These are phyloP conservation scores for Candida ovalis DNA, from an alignment of 805 yeast species.

Conservation along the genomic window DNA sequence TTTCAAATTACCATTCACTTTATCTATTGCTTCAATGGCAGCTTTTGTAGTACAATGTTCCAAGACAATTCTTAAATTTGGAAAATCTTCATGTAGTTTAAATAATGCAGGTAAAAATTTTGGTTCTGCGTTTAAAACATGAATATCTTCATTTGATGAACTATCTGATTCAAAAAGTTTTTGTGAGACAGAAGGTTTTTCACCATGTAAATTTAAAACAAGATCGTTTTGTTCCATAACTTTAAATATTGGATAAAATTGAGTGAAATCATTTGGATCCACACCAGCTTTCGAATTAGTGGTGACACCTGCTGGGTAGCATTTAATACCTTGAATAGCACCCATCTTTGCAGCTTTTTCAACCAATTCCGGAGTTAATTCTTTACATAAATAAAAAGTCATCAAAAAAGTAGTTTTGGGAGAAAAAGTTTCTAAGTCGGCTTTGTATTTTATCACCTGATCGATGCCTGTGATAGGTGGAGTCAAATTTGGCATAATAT, in stretches of 20 bases:
- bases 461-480: slow-evolving; percentile 87
- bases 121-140: slow-evolving; percentile 91
- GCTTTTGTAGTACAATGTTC: slow-evolving; percentile 95
- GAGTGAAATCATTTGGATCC: slow-evolving; percentile 85
- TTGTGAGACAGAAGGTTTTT: slow-evolving; percentile 63
- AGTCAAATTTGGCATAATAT: slow-evolving; percentile 92
- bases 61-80: slow-evolving; percentile 76
- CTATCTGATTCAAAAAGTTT: slow-evolving; percentile 20
- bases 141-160: slow-evolving; percentile 63
- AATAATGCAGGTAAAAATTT: slow-evolving; percentile 83
- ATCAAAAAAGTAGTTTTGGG: slow-evolving; percentile 86
- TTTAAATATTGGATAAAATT: slow-evolving; percentile 83
- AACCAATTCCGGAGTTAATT: slow-evolving; percentile 81
- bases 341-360: slow-evolving; percentile 68
- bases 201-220: slow-evolving; percentile 92
- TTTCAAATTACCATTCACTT: slow-evolving; percentile 48
- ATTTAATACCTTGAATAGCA: slow-evolving; percentile 83
- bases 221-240: slow-evolving; percentile 79
- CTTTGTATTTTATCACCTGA: slow-evolving; percentile 66
- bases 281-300: slow-evolving; percentile 92
- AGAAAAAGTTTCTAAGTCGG: slow-evolving; percentile 56
- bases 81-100: slow-evolving; percentile 78
- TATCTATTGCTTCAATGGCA: slow-evolving; percentile 74
- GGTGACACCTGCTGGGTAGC: slow-evolving; percentile 99
- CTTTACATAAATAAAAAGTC: slow-evolving; percentile 80